Percentiles rank a stretch among this genome's conserved stretches.
phyloP scores from a whole-genome alignment of 2,329 filamentous ascomycete species.

The Metarhizium guizhouense region DNA sequence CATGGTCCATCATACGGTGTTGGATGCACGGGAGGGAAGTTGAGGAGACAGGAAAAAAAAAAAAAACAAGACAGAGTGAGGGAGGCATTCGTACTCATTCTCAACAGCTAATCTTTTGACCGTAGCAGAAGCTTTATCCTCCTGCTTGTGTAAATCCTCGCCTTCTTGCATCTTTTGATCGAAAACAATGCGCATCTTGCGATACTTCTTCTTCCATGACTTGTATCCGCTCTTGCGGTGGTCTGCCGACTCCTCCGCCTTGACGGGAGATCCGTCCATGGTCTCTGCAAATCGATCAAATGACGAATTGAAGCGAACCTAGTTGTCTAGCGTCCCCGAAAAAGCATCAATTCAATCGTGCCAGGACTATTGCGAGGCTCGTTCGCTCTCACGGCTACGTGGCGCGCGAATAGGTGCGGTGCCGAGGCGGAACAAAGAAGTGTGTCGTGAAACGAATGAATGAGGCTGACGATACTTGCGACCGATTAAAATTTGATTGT shows the following conservation, averaged over 20 bases:
- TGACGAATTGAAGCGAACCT: neutral
- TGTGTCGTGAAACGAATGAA: neutral
- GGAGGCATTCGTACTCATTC: constrained; percentile 63
- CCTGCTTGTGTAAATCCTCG: constrained; percentile 72
- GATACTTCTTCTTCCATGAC: constrained; percentile 87
- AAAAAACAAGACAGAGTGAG: neutral
- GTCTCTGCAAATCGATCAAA: neutral
- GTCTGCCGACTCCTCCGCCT: constrained; percentile 36
- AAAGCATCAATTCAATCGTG: neutral
- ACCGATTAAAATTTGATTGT: neutral
- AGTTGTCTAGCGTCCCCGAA: neutral
- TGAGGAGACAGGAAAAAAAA: neutral
- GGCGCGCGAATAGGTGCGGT: neutral
- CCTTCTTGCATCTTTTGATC: constrained; percentile 71
- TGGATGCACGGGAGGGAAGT: neutral
- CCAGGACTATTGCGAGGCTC: neutral
- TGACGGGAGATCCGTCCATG: constrained; percentile 28
- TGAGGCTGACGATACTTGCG: neutral
- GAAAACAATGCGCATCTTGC: constrained; percentile 76
- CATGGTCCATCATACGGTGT: neutral
- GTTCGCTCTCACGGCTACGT: neutral
- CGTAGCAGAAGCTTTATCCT: constrained; percentile 71
- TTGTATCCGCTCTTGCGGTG: constrained; percentile 45
- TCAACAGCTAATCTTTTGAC: constrained; percentile 80
- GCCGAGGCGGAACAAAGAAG: neutral